Evolutionary conservation across 2,329 filamentous ascomycete genomes (phyloP).

Genomic region (Apiospora hydei): DNA sequence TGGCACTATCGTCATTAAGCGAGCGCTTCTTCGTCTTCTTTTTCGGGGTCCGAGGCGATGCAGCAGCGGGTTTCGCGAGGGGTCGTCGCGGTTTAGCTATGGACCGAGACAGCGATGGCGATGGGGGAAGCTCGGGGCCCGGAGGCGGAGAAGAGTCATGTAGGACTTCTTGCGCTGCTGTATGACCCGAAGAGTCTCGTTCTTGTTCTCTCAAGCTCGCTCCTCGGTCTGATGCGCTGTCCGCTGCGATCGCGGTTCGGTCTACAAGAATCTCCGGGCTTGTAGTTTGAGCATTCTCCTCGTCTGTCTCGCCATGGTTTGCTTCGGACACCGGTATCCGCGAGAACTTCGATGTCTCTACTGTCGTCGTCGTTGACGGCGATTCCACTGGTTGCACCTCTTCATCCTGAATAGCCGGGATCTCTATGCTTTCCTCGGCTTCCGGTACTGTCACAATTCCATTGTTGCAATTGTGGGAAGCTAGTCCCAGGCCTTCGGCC

Average conservation of each 20-base stretch:
- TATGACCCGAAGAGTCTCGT: neutral
- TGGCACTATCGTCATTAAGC: neutral
- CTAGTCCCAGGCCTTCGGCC: neutral
- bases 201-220: neutral
- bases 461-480: neutral
- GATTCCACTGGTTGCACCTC: neutral
- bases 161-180: neutral
- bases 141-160: neutral
- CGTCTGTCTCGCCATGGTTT: neutral
- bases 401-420: neutral
- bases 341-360: neutral
- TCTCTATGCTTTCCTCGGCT: neutral
- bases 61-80: neutral
- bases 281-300: neutral
- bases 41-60: constrained; percentile 12
- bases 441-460: neutral
- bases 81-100: neutral
- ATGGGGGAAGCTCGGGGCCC: neutral
- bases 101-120: neutral
- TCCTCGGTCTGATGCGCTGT: neutral
- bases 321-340: neutral
- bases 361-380: neutral
- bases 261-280: neutral
- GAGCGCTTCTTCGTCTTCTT: neutral
- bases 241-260: neutral